These are phyloP conservation scores for Phylloporus rhodoxanthus DNA, from an alignment of 768 basidiomycete genomes.

Conservation along the genomic window DNA sequence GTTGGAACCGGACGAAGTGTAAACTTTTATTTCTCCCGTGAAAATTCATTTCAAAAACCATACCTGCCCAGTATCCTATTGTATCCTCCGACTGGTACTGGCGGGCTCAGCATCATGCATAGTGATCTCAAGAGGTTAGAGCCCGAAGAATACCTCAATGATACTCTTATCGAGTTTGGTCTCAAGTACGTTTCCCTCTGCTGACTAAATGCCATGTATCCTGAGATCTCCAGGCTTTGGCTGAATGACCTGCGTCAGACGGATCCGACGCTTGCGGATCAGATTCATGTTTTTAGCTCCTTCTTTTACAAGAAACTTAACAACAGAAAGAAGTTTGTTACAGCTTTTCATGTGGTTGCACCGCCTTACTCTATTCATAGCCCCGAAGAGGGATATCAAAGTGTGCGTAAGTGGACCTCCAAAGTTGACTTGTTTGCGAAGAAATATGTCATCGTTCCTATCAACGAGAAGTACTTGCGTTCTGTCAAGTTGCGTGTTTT, in stretches of 20 bases:
- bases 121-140: slow-evolving; percentile 71
- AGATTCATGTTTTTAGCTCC: slow-evolving; percentile 89
- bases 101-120: slow-evolving; percentile 75
- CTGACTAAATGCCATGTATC: background rate
- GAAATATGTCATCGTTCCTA: slow-evolving; percentile 90
- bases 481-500: background rate
- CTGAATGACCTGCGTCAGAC: slow-evolving; percentile 48
- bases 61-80: slow-evolving; percentile 53
- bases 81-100: slow-evolving; percentile 64
- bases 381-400: slow-evolving; percentile 64
- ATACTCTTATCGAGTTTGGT: slow-evolving; percentile 94
- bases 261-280: slow-evolving; percentile 57
- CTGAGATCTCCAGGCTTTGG: slow-evolving; percentile 53
- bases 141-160: slow-evolving; percentile 86
- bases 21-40: slow-evolving; percentile 16
- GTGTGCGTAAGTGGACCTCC: slow-evolving; percentile 90
- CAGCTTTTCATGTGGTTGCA: background rate
- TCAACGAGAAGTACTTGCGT: slow-evolving; percentile 82
- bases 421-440: slow-evolving; percentile 86
- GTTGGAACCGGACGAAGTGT: slow-evolving; percentile 63
- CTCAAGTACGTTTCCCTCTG: slow-evolving; percentile 59
- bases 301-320: slow-evolving; percentile 97
- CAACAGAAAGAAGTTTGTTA: slow-evolving; percentile 47
- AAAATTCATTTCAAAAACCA: slow-evolving; percentile 2
- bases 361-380: slow-evolving; percentile 25